A percentile compares a stretch with the other conserved stretches of the same genome.
These are phyloP conservation scores for Boletellus sp. DNA, from an alignment of 1,284 basidiomycete genomes.

Conservation along the genomic window DNA sequence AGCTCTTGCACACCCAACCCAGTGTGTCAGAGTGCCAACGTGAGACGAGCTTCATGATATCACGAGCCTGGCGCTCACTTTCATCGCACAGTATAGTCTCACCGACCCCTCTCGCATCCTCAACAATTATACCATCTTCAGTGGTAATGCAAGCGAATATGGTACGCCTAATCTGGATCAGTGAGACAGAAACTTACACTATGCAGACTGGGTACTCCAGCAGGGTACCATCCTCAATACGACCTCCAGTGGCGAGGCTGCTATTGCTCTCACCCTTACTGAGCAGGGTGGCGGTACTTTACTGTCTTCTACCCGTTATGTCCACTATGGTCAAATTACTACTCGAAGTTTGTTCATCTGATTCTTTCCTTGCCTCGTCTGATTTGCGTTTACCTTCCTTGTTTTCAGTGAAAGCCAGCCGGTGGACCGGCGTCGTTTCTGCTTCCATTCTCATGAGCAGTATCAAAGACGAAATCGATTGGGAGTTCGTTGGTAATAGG, in stretches of 20 bases:
- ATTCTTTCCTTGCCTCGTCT: neutral
- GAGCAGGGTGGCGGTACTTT: constrained; percentile 70
- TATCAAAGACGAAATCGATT: constrained; percentile 84
- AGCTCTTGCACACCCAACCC: constrained; percentile 71
- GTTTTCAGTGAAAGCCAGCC: constrained; percentile 62
- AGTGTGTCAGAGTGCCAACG: constrained; percentile 61
- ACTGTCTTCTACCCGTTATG: constrained; percentile 74
- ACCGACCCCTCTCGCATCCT: constrained; percentile 64
- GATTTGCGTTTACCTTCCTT: too few species aligned
- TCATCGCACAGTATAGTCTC: constrained; percentile 52
- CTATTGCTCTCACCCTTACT: constrained; percentile 61
- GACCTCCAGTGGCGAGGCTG: constrained; percentile 60
- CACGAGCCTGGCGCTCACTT: constrained; percentile 1
- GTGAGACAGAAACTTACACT: neutral
- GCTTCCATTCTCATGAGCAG: constrained; percentile 86
- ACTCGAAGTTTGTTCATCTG: constrained; percentile 48
- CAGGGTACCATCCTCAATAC: constrained; percentile 63
- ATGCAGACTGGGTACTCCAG: constrained; percentile 66
- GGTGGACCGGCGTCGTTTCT: constrained; percentile 74
- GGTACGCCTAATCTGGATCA: constrained; percentile 21
- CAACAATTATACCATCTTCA: constrained; percentile 58
- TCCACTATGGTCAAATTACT: constrained; percentile 79
- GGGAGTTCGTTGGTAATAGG: constrained; percentile 70
- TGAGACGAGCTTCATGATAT: constrained; percentile 29
- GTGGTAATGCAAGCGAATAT: constrained; percentile 70